These are phyloP conservation scores for Trichophyton equinum DNA, from an alignment of 2,329 filamentous ascomycete species.

Conservation along the genomic window DNA sequence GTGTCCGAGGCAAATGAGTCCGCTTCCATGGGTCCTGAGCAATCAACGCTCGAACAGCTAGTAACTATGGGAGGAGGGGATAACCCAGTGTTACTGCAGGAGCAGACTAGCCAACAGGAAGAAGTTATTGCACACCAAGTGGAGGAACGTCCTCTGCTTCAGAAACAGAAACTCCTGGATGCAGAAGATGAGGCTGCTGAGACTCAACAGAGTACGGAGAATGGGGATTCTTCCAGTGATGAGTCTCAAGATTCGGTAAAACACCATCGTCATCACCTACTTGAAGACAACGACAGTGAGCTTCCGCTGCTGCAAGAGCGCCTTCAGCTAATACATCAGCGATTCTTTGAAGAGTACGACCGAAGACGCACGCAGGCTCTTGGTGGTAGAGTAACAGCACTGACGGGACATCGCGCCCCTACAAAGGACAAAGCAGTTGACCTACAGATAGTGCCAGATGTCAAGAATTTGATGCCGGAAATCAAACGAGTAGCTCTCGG, in stretches of 20 bases:
- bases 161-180: slow-evolving; percentile 83
- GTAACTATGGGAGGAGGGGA: slow-evolving; percentile 63
- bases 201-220: slow-evolving; percentile 31
- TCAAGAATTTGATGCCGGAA: slow-evolving; percentile 68
- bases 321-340: slow-evolving; percentile 59
- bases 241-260: slow-evolving; percentile 28
- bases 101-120: slow-evolving; percentile 75
- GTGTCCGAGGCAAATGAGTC: slow-evolving; percentile 14
- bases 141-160: slow-evolving; percentile 74
- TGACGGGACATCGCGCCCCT: slow-evolving; percentile 38
- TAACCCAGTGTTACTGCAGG: slow-evolving; percentile 54
- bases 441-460: slow-evolving; percentile 61
- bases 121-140: slow-evolving; percentile 79
- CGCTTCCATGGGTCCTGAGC: slow-evolving; percentile 20
- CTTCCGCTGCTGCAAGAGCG: slow-evolving; percentile 64
- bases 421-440: slow-evolving; percentile 35
- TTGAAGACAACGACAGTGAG: slow-evolving; percentile 80
- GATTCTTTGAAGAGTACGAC: slow-evolving; percentile 78
- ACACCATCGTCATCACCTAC: slow-evolving; percentile 54
- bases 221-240: slow-evolving; percentile 32
- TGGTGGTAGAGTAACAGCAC: slow-evolving; percentile 37
- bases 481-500: slow-evolving; percentile 68
- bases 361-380: slow-evolving; percentile 32
- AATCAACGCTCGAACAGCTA: slow-evolving; percentile 57
- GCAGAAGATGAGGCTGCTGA: slow-evolving; percentile 61